These are phyloP conservation scores for Elongisporangium anandrum DNA, from an alignment of 352 stramenopile genomes.

Conservation along the genomic window DNA sequence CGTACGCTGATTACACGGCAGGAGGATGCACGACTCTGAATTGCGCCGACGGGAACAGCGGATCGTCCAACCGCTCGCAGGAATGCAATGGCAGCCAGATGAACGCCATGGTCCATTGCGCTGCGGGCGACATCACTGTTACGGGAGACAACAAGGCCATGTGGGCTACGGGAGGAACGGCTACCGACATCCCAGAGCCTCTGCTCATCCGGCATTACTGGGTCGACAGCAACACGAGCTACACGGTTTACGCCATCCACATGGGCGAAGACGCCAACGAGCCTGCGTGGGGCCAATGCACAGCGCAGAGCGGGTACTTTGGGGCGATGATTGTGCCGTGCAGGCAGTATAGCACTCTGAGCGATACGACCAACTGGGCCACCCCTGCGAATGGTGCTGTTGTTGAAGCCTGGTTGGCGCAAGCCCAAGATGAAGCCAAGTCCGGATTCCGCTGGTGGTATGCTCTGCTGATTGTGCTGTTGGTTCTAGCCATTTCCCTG, in stretches of 20 bases:
- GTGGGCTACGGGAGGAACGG: background rate
- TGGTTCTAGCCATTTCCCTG: background rate
- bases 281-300: background rate
- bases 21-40: conserved; percentile 7
- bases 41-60: conserved; percentile 1
- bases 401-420: background rate
- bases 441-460: background rate
- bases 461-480: background rate
- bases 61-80: background rate
- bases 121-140: background rate
- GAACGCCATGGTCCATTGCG: background rate
- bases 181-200: background rate
- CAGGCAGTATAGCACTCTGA: background rate
- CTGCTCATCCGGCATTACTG: background rate
- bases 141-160: background rate
- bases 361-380: background rate
- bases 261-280: background rate
- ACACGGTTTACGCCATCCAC: background rate
- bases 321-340: background rate
- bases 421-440: background rate
- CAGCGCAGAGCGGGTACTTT: background rate
- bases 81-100: background rate
- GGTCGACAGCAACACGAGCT: background rate
- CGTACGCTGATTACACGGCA: conserved; percentile 2
- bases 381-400: background rate